These are phyloP conservation scores for Agaricus blazei DNA, from an alignment of 768 basidiomycete species.

Conservation along the genomic window DNA sequence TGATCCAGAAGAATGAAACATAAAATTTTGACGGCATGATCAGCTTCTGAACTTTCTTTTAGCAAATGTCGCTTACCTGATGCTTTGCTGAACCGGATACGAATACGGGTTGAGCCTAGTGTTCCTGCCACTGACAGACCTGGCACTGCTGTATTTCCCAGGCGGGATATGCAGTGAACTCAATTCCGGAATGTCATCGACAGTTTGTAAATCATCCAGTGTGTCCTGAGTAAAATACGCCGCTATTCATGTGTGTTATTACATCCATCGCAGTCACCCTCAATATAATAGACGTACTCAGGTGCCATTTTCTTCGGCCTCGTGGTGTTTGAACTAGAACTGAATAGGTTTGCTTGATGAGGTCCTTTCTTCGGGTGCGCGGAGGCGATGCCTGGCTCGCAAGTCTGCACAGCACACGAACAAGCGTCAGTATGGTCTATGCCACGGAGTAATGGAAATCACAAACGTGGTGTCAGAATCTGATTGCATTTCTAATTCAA, in stretches of 20 bases:
- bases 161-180: constrained; percentile 48
- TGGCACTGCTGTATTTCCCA: constrained; percentile 62
- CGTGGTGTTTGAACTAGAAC: constrained; percentile 62
- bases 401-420: constrained; percentile 3
- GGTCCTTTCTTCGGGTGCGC: constrained; percentile 31
- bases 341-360: constrained; percentile 80
- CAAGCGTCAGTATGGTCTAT: constrained; percentile 3
- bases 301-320: constrained; percentile 77
- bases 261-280: not conserved
- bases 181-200: constrained; percentile 57
- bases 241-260: constrained; percentile 32
- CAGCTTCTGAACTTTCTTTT: constrained; percentile 1
- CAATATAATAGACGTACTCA: constrained; percentile 46
- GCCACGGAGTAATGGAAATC: not conserved
- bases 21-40: not conserved
- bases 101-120: constrained; percentile 29
- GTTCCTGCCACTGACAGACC: constrained; percentile 24
- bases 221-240: constrained; percentile 74
- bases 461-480: constrained; percentile 49
- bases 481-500: constrained; percentile 41
- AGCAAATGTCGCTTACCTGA: constrained; percentile 1
- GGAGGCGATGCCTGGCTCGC: constrained; percentile 10
- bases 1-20: not conserved
- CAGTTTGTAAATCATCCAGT: constrained; percentile 46
- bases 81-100: not conserved